Evolutionary conservation across 106 monocot species (phyloP), one percentile per base, ranked within the genome.

Genomic region (Acorus calamus): DNA sequence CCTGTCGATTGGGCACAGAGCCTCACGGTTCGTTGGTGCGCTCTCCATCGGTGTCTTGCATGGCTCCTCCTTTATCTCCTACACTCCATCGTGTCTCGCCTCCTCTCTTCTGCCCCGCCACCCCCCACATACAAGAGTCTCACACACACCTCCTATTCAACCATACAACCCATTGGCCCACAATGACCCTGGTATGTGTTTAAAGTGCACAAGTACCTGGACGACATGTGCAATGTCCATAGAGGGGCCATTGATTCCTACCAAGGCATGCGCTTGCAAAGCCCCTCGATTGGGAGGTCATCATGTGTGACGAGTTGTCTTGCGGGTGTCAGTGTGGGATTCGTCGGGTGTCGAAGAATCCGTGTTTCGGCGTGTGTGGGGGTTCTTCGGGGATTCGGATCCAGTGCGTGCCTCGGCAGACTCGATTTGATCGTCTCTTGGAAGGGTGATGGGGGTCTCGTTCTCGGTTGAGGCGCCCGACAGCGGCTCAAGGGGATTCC

Each of bases 381-480:
- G n/a, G n/a, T n/a, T n/a, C n/a, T n/a, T n/a, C n/a, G n/a, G n/a
- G n/a, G n/a, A n/a, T n/a, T n/a, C n/a, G n/a, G n/a, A n/a, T n/a
- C n/a, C n/a, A n/a, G n/a, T n/a, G n/a, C n/a, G 54, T 78, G 78
- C 69, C 83, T 96, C 64, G 73, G 42, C 41, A 47, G 73, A 46
- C 74, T 77, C 11, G 96, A 96, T 72, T 80, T 96, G 56, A 87
- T 91, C 13, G 62, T 96, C 48, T 80, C 96, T 50, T 69, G 90
- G 66, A 91, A 91, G 57, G 96, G 96, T 3, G 91, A 96, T 74
- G 96, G n/a, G n/a, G n/a, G n/a, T n/a, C n/a, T n/a, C n/a, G n/a
- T n/a, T n/a, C n/a, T n/a, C n/a, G n/a, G n/a, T n/a, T n/a, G n/a
- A n/a, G n/a, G n/a, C n/a, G n/a, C n/a, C n/a, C n/a, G n/a, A n/a